A percentile compares a stretch with the other conserved stretches of the same genome.
Evolutionary conservation across 805 yeast genomes (phyloP).

Genomic region (Lachancea cidri): DNA sequence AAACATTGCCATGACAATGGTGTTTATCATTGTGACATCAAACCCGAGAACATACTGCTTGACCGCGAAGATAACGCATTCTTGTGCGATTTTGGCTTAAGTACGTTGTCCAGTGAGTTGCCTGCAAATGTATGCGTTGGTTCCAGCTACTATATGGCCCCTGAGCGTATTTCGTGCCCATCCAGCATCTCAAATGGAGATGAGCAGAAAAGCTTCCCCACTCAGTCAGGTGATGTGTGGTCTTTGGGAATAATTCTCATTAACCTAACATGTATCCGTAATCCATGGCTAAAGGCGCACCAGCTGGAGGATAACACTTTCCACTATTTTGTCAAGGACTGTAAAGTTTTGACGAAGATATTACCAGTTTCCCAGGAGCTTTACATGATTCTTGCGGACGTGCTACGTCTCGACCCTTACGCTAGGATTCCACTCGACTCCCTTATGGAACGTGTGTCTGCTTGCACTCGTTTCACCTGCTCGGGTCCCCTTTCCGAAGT

Average conservation of each 20-base stretch:
- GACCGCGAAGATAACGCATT: constrained; percentile 49
- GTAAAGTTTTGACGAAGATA: constrained; percentile 53
- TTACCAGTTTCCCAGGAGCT: constrained; percentile 68
- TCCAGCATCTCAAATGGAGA: constrained; percentile 28
- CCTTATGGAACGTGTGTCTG: constrained; percentile 21
- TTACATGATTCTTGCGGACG: constrained; percentile 41
- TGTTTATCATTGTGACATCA: constrained; percentile 90
- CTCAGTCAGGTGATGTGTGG: constrained; percentile 82
- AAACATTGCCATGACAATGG: constrained; percentile 75
- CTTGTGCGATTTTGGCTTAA: constrained; percentile 86
- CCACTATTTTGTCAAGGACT: constrained; percentile 52
- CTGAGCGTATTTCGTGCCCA: constrained; percentile 57
- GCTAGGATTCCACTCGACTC: constrained; percentile 26
- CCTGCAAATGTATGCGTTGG: constrained; percentile 79
- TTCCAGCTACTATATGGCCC: constrained; percentile 88
- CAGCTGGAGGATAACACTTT: constrained; percentile 57
- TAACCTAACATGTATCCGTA: constrained; percentile 75
- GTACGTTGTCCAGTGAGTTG: constrained; percentile 53
- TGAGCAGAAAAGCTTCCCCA: constrained; percentile 41
- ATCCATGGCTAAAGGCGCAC: constrained; percentile 86
- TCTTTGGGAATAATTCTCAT: constrained; percentile 76
- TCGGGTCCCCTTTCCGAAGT: constrained; percentile 27
- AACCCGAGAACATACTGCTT: constrained; percentile 89
- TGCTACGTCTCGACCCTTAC: constrained; percentile 32
- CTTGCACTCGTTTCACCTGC: constrained; percentile 24